Conservation (phyloP, 306 rosid genomes). For the Cicer cuneatum region DNA sequence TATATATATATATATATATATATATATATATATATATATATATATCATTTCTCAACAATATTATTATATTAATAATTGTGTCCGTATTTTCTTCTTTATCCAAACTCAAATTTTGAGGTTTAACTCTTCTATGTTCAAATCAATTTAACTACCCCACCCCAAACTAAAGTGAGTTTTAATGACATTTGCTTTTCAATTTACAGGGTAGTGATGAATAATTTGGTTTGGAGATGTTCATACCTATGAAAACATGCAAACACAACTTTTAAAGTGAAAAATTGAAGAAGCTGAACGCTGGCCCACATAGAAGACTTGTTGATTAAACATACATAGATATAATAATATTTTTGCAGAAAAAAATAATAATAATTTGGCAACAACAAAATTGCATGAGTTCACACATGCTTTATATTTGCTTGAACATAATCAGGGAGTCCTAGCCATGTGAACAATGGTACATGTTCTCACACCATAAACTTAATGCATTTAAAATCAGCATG, state of each 20-base stretch:
- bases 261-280: not conserved
- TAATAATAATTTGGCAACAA: not conserved
- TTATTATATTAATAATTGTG: too few relatives aligned
- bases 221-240: not conserved
- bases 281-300: not conserved
- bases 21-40: too few relatives aligned
- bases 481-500: constrained; percentile 12
- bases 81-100: too few relatives aligned
- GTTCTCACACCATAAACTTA: constrained; percentile 34
- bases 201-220: not conserved
- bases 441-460: constrained; percentile 43
- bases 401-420: constrained; percentile 30
- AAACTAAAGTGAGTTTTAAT: not conserved
- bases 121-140: too few relatives aligned
- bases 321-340: not conserved
- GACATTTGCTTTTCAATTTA: not conserved
- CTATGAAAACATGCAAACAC: not conserved
- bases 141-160: too few relatives aligned
- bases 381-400: constrained; percentile 25
- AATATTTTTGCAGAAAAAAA: not conserved
- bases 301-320: constrained; percentile 11
- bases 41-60: too few relatives aligned
- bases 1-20: too few relatives aligned
- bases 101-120: too few relatives aligned
- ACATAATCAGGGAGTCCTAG: not conserved